Conservation (phyloP, 176 grass and related monocot genomes). For the Carex kokanica region DNA sequence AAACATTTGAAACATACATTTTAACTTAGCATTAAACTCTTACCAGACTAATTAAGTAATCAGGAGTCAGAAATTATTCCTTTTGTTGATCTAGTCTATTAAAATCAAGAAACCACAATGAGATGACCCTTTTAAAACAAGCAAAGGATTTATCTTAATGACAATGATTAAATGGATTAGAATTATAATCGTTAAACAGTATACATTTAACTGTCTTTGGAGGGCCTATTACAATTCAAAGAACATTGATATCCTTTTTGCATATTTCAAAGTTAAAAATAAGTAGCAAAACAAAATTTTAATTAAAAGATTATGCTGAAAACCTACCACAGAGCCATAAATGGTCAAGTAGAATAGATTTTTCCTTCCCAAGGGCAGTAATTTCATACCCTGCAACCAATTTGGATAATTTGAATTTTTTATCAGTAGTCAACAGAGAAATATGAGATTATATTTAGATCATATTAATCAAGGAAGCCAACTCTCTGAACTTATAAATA, state of each 20-base stretch:
- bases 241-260: neutral
- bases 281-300: neutral
- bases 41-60: neutral
- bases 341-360: constrained; percentile 78
- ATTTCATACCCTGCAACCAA: constrained; percentile 75
- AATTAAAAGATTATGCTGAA: neutral
- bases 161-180: neutral
- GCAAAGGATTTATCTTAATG: neutral
- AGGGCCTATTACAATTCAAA: neutral
- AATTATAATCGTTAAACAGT: neutral
- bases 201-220: neutral
- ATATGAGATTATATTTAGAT: neutral
- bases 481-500: neutral
- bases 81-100: neutral
- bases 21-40: neutral
- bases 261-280: constrained; percentile 3
- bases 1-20: neutral
- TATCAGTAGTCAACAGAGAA: neutral
- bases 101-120: neutral
- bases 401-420: constrained; percentile 26
- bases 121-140: neutral
- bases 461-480: constrained; percentile 9
- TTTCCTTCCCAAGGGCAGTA: constrained; percentile 87
- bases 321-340: constrained; percentile 88
- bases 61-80: neutral